Evolutionary conservation across 225 moss, liverwort and hornwort species (phyloP).

Genomic region (Physcomitrellopsis africana): DNA sequence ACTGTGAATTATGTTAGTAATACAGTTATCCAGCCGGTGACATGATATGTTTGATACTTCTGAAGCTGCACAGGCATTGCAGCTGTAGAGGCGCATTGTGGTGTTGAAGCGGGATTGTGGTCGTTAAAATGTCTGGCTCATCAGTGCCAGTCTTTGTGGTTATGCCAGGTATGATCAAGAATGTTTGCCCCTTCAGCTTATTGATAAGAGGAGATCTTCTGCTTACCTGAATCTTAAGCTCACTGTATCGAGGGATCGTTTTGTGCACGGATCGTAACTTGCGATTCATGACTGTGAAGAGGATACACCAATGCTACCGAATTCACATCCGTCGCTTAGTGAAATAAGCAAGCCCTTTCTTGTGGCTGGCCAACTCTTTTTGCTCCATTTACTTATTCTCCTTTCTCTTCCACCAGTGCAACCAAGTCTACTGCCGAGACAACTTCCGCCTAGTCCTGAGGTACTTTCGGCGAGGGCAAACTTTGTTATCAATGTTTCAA

Average conservation of each 20-base stretch:
- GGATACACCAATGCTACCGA: slow-evolving; percentile 51
- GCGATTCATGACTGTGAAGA: slow-evolving; percentile 50
- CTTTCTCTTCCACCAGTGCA: slow-evolving; percentile 60
- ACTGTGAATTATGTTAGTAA: no score
- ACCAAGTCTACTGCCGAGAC: slow-evolving; percentile 30
- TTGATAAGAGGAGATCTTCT: slow-evolving; percentile 1
- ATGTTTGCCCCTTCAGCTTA: slow-evolving; percentile 25
- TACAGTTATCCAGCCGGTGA: no score
- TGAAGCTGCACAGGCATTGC: neutral
- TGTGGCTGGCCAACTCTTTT: slow-evolving; percentile 63
- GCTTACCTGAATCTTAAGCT: slow-evolving; percentile 9
- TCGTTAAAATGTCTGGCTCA: slow-evolving; percentile 11
- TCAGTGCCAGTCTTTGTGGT: slow-evolving; percentile 24
- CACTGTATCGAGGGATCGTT: slow-evolving; percentile 2
- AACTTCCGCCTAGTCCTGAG: neutral
- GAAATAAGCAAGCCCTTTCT: slow-evolving; percentile 69
- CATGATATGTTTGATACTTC: neutral
- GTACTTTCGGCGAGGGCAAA: slow-evolving; percentile 16
- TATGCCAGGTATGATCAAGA: slow-evolving; percentile 26
- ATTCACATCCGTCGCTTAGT: slow-evolving; percentile 50
- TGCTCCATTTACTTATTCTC: slow-evolving; percentile 68
- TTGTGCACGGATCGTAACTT: slow-evolving; percentile 13
- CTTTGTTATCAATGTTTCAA: neutral
- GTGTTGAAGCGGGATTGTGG: slow-evolving; percentile 1
- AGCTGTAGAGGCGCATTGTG: neutral